Evolutionary conservation across 441 rosid genomes (phyloP), one percentile per base, ranked within the genome.

Genomic region (Arabidopsis lyrata): DNA sequence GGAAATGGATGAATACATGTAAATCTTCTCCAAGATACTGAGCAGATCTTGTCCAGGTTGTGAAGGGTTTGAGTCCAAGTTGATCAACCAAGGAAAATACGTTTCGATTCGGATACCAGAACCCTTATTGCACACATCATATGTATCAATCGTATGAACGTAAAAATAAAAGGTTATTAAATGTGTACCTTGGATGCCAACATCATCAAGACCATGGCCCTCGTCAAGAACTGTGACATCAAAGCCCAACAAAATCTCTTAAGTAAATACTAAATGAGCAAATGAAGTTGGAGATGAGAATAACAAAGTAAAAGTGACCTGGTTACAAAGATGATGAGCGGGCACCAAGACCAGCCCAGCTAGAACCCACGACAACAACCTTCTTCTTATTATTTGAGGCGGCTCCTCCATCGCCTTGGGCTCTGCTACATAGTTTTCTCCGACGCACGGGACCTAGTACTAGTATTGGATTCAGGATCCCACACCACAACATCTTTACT

Each of bases 331-430:
- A 67, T 86, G 89, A 59, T 85, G 79, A 59, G 92, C 92, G 18
- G 15, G 92, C 89, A 50, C 90, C 89, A 48, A 82, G 91, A 50
- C 89, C 87, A 31, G 88, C 83, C 91, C 93, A 88, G 29, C 90
- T 90, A n/a, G 85, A 84, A 32, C 96, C 93, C 68, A 85, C 83
- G 5, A 88, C 72, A 49, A 78, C 80, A 8, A 80, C 83, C 66
- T 85, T 85, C 79, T 82, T 82, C 36, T 65, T 81, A 27, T 47
- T 52, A 11, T 48, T 48, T 16, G 8, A 1, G 13, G 18, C 12
- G 18, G 8, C 45, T 32, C 32, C 45, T 64, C 44, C 69, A 64
- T 32, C 69, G 6, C 44, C 57, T 31, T 47, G 56, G 13, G 57
- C 57, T 48, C 29, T 44, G 39, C 4, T 24, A 44, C 24, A n/a